These are phyloP conservation scores for Funneliformis geosporum DNA, from an alignment of 192 early-diverging fungal species.

Conservation along the genomic window DNA sequence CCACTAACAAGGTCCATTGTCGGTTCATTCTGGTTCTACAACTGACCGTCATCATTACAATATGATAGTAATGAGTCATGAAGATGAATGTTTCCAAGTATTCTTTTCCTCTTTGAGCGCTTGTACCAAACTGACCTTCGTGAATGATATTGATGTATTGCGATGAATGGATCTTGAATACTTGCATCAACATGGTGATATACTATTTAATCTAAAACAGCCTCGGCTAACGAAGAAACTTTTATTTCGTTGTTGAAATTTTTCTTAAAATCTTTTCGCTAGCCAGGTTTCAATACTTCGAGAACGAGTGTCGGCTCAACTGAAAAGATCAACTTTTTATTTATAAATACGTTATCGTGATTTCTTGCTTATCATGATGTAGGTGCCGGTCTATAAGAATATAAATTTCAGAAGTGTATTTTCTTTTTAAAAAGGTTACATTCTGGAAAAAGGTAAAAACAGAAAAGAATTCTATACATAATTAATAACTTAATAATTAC, in stretches of 20 bases:
- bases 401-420: too few species aligned
- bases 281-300: slow-evolving; percentile 96
- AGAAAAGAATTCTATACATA: too few species aligned
- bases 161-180: slow-evolving; percentile 83
- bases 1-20: slow-evolving; percentile 96
- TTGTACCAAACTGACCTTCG: slow-evolving; percentile 91
- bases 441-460: too few species aligned
- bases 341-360: too few species aligned
- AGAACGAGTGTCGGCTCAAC: slow-evolving; percentile 96
- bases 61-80: slow-evolving; percentile 80
- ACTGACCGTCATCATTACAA: slow-evolving; percentile 84
- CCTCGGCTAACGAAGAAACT: slow-evolving; percentile 85
- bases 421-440: too few species aligned
- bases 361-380: slow-evolving; percentile 69
- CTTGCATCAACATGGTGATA: too few species aligned
- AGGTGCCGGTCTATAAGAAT: slow-evolving; percentile 67
- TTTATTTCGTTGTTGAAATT: slow-evolving; percentile 69
- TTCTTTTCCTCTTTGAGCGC: slow-evolving; percentile 88
- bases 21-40: slow-evolving; percentile 91
- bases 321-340: slow-evolving; percentile 94
- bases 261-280: slow-evolving; percentile 89
- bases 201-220: slow-evolving; percentile 82
- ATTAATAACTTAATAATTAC: slow-evolving; percentile 66
- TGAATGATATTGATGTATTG: slow-evolving; percentile 79
- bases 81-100: slow-evolving; percentile 77